A percentile compares a stretch with the other conserved stretches of the same genome.
These are phyloP conservation scores for Raphanus sativus DNA, from an alignment of 345 rosid genomes.

Conservation along the genomic window DNA sequence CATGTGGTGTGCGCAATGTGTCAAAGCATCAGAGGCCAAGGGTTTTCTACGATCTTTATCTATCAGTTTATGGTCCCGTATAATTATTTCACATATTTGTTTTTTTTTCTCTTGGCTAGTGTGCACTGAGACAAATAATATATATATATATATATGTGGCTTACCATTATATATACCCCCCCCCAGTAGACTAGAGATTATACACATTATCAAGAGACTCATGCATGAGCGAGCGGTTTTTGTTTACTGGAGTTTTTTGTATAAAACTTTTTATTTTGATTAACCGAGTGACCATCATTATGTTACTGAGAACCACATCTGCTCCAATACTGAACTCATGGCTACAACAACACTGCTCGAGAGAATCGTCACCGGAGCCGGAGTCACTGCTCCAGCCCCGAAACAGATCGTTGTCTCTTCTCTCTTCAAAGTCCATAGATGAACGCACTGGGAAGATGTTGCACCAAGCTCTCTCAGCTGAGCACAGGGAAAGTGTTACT, in stretches of 20 bases:
- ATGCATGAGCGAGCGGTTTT: neutral
- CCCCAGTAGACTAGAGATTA: neutral
- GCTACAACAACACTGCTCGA: slow-evolving; percentile 42
- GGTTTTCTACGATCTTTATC: neutral
- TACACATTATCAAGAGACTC: neutral
- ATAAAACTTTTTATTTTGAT: neutral
- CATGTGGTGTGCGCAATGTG: slow-evolving; percentile 34
- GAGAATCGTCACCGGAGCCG: slow-evolving; percentile 47
- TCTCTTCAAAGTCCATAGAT: slow-evolving; percentile 36
- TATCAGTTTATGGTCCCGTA: slow-evolving; percentile 13
- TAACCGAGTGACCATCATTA: slow-evolving; percentile 16
- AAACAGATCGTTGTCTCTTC: slow-evolving; percentile 45
- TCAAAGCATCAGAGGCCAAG: slow-evolving; percentile 29
- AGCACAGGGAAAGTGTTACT: slow-evolving; percentile 18
- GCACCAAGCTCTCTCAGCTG: slow-evolving; percentile 31
- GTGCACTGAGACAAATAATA: slow-evolving; percentile 9
- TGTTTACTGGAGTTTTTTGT: neutral
- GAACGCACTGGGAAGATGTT: slow-evolving; percentile 32
- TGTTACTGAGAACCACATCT: slow-evolving; percentile 59
- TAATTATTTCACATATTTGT: slow-evolving; percentile 1
- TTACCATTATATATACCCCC: slow-evolving; percentile 21
- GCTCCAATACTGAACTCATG: slow-evolving; percentile 56
- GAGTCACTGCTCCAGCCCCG: slow-evolving; percentile 47
- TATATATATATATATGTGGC: neutral
- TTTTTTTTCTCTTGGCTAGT: slow-evolving; percentile 18